Conservation (phyloP, 495 filamentous ascomycete species). For the Aspergillus coremiiformis region DNA sequence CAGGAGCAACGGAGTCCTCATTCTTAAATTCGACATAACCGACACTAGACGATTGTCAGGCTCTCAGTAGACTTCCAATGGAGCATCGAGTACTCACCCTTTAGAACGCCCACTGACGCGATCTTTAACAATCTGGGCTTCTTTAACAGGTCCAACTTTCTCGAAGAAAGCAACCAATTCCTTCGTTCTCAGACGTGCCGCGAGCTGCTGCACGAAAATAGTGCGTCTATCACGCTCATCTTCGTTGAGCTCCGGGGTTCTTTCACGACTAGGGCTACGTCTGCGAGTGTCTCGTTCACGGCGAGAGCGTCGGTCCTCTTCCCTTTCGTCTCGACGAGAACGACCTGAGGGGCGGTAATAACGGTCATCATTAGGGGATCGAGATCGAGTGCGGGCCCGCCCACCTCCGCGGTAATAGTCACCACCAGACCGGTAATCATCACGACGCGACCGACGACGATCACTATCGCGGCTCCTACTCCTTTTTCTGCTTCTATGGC, state of each 20-base stretch:
- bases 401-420: conserved; percentile 69
- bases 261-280: conserved; percentile 44
- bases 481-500: conserved; percentile 76
- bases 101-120: conserved; percentile 94
- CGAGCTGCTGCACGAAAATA: conserved; percentile 96
- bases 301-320: conserved; percentile 44
- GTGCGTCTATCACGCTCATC: conserved; percentile 96
- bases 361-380: conserved; percentile 64
- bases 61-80: background rate
- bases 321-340: conserved; percentile 44
- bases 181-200: conserved; percentile 82
- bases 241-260: conserved; percentile 66
- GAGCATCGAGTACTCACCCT: conserved; percentile 57
- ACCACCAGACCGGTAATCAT: conserved; percentile 57
- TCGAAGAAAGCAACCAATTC: conserved; percentile 95
- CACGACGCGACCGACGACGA: conserved; percentile 69
- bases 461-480: conserved; percentile 77
- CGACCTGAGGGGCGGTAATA: conserved; percentile 70
- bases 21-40: conserved; percentile 99
- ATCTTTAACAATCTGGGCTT: conserved; percentile 99
- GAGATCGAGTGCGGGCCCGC: conserved; percentile 64
- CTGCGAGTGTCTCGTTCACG: conserved; percentile 52
- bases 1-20: conserved; percentile 86
- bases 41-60: conserved; percentile 55
- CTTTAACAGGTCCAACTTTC: conserved; percentile 90